Percentiles rank a stretch among this genome's conserved stretches.
Evolutionary conservation across 495 filamentous ascomycete species (phyloP).

Genomic region (Aspergillus heteromorphus): DNA sequence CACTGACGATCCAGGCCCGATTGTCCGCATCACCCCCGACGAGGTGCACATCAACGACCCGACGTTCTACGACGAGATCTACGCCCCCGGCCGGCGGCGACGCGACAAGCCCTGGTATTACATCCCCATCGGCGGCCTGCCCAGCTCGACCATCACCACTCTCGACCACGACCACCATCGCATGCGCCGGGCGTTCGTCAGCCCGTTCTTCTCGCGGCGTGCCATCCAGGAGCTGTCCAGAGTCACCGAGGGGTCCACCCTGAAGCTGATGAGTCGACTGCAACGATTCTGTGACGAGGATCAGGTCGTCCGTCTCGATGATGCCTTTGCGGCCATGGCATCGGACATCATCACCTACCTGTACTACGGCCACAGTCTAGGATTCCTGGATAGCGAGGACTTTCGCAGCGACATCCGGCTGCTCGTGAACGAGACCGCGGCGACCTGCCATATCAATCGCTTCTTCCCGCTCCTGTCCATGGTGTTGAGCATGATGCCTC

Average conservation of each 20-base stretch:
- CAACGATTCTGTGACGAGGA: slow-evolving; percentile 20
- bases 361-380: slow-evolving; percentile 33
- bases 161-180: slow-evolving; percentile 42
- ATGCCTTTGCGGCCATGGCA: slow-evolving; percentile 37
- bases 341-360: slow-evolving; percentile 41
- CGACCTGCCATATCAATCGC: slow-evolving; percentile 22
- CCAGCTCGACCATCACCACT: slow-evolving; percentile 27
- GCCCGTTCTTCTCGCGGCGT: slow-evolving; percentile 39
- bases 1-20: slow-evolving; percentile 10
- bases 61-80: slow-evolving; percentile 13
- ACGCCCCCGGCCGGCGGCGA: neutral
- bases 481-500: slow-evolving; percentile 15
- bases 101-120: slow-evolving; percentile 16
- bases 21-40: slow-evolving; percentile 18
- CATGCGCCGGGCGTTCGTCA: slow-evolving; percentile 30
- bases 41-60: slow-evolving; percentile 19
- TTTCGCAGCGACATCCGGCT: slow-evolving; percentile 19
- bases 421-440: slow-evolving; percentile 17
- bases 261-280: slow-evolving; percentile 17
- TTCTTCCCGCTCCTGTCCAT: slow-evolving; percentile 22
- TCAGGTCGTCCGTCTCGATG: slow-evolving; percentile 24
- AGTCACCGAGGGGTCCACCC: neutral
- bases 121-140: slow-evolving; percentile 6
- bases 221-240: slow-evolving; percentile 15
- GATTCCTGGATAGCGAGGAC: slow-evolving; percentile 22